Conservation (phyloP, 1,284 basidiomycete genomes). For the Moesziomyces aphidis region DNA sequence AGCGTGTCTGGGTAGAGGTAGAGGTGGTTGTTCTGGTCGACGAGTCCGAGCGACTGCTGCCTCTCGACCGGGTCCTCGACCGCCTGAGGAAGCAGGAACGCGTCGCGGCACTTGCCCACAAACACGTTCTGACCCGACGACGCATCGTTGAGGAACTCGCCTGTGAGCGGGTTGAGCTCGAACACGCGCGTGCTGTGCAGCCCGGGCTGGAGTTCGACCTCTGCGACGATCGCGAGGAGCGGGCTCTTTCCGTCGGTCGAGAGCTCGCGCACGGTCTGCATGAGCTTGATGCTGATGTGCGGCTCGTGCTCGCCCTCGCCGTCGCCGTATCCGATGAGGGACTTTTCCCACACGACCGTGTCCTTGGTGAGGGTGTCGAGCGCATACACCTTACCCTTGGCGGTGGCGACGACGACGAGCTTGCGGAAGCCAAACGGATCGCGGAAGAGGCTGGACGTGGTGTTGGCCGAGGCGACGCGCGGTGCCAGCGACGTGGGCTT, state of each 20-base stretch:
- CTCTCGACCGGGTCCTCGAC: slow-evolving; percentile 45
- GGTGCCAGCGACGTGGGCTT: slow-evolving; percentile 49
- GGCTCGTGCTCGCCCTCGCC: slow-evolving; percentile 61
- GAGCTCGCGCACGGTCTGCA: slow-evolving; percentile 55
- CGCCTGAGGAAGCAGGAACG: slow-evolving; percentile 46
- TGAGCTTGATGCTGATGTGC: slow-evolving; percentile 49
- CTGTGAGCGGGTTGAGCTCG: slow-evolving; percentile 64
- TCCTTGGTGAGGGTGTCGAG: slow-evolving; percentile 78
- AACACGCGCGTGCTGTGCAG: slow-evolving; percentile 57
- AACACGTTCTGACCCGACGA: slow-evolving; percentile 45
- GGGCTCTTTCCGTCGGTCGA: slow-evolving; percentile 53
- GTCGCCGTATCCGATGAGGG: slow-evolving; percentile 60
- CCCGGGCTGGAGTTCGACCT: slow-evolving; percentile 44
- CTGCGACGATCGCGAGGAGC: slow-evolving; percentile 58
- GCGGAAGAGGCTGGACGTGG: slow-evolving; percentile 46
- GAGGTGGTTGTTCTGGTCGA: slow-evolving; percentile 72
- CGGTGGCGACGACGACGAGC: slow-evolving; percentile 80
- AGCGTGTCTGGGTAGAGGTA: slow-evolving; percentile 51
- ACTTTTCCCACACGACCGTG: slow-evolving; percentile 62
- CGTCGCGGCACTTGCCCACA: slow-evolving; percentile 49
- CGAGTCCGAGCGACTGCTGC: slow-evolving; percentile 73
- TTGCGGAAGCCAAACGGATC: slow-evolving; percentile 91
- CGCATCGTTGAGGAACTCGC: slow-evolving; percentile 50
- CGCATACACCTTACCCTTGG: slow-evolving; percentile 82
- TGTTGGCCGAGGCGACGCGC: slow-evolving; percentile 44